Base-by-base conservation (phyloP, 768 basidiomycete genomes). In the Asterophora parasitica region DNA sequence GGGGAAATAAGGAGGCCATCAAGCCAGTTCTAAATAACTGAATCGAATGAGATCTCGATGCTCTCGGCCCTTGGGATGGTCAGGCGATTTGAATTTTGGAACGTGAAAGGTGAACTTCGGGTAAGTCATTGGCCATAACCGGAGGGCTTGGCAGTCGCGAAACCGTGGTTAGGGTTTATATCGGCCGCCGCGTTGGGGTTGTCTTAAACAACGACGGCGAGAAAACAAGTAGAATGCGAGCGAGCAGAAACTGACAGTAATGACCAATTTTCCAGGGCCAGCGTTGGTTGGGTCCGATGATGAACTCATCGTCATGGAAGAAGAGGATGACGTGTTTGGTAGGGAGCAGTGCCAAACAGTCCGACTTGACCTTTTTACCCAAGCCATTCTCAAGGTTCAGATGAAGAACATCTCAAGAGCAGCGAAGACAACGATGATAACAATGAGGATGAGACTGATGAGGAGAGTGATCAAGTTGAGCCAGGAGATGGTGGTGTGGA, bases 401-500 rank as follows among this genome's bases (percentile, higher is more conserved):
- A 50, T 30, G n/a, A n/a, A n/a, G 28, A 34, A 19, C 48, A 33
- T 4, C 50, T 44, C 9, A 53, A 36, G 7, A 49, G 49, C 12
- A 50, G 51, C 8, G 35, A 48, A 8, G 44, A 12, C 15, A 44
- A 52, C 7, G 42, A 39, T n/a, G 51, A 52, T 4, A 46, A 46
- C 6, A n/a, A n/a, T n/a, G 48, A 54, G 5, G 56, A 56, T 3
- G 53, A 53, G 4, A 50, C 45, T 12, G 61, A 53, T 4, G 55
- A 55, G 13, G 53, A 53, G 2, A 56, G 49, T 12, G 52, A 52
- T 13, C 45, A 52, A 11, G 38, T 44, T n/a, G 40, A 53, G 10
- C 51, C 45, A 10, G 61, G 52, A 27, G 64, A 63, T 34, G 59
- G 51, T 2, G 63, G 66, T 15, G 68, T 69, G 0, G 75, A 77